Base-by-base conservation (phyloP, 805 yeast genomes). In the Debaryomyces castellii region DNA sequence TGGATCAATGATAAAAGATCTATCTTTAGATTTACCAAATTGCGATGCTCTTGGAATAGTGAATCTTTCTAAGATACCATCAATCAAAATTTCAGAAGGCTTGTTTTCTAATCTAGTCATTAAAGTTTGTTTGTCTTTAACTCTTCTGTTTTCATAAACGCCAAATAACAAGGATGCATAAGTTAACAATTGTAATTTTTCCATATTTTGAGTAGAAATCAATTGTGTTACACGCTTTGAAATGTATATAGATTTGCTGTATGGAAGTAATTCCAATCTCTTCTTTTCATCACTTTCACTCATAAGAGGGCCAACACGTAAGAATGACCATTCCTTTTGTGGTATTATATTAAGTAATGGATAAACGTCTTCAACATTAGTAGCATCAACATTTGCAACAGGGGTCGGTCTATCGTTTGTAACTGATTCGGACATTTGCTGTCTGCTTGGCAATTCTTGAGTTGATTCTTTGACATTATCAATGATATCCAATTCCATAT, bases 381-480 rank as follows among this genome's bases (percentile, higher is more conserved):
- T 83, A n/a, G 98, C 96, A 41, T 81, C 87, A 25, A 77, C 77
- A 57, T 89, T 74, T 54, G 84, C 87, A 14, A 71, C 64, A 5
- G 98, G 98, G 12, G 91, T 87, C 24, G 96, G 96, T 64, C 97
- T 81, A 50, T 85, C 90, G 35, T 74, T 74, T 24, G 80, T 75
- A 27, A 83, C 78, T 18, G 66, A 70, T 39, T 77, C 76, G 18
- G 74, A 76, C 70, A 90, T 74, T 59, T 83, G 79, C 48, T 76
- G 77, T 58, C 80, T 78, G 2, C 90, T 70, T 40, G 98, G 98
- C 54, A 92, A 75, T 48, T 76, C 80, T 28, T 74, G 75, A 1
- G 97, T 89, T 38, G 83, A 76, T 27, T 77, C 73, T 60, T 80
- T 80, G 51, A 94, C 90, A 30, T 83, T 77, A 55, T 88, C 96